Percentiles rank a stretch among this genome's conserved stretches.
Conservation (phyloP, 2,329 filamentous ascomycete species). For the Spiromastix sp. region DNA sequence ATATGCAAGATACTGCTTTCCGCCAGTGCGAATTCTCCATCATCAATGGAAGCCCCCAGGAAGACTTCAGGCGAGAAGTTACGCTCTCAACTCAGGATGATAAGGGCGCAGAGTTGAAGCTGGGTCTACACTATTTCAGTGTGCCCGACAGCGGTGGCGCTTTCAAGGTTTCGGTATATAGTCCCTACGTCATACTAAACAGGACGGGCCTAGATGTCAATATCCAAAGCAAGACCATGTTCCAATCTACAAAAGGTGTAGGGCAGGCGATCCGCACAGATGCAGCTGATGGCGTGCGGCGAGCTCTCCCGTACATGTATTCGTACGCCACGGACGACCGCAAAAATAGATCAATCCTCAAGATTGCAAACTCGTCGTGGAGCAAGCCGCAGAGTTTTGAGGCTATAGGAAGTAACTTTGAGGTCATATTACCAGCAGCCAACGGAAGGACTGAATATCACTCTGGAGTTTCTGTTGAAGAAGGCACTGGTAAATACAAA, state of each 20-base stretch:
- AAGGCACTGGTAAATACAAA: slow-evolving; percentile 96
- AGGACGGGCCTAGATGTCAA: slow-evolving; percentile 85
- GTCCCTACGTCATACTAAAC: slow-evolving; percentile 89
- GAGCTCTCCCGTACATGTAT: slow-evolving; percentile 88
- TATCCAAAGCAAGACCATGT: slow-evolving; percentile 78
- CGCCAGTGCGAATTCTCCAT: slow-evolving; percentile 94
- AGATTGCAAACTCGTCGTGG: slow-evolving; percentile 84
- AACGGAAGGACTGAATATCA: slow-evolving; percentile 73
- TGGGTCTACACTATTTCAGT: slow-evolving; percentile 82
- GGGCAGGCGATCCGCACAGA: slow-evolving; percentile 59
- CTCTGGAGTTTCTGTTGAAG: slow-evolving; percentile 75
- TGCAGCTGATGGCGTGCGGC: slow-evolving; percentile 46
- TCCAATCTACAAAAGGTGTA: slow-evolving; percentile 74
- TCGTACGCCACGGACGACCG: slow-evolving; percentile 82
- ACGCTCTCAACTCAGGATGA: slow-evolving; percentile 74
- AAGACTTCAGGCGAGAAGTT: slow-evolving; percentile 80
- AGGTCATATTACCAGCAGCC: slow-evolving; percentile 69
- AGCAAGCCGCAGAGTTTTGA: slow-evolving; percentile 98
- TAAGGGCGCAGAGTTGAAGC: slow-evolving; percentile 64
- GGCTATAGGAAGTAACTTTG: slow-evolving; percentile 85
- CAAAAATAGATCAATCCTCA: slow-evolving; percentile 79
- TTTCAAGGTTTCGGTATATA: slow-evolving; percentile 91
- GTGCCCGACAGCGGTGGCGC: slow-evolving; percentile 88
- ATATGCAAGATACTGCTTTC: slow-evolving; percentile 93
- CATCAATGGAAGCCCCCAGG: slow-evolving; percentile 79